Conservation (phyloP, 192 early-diverging fungal species). For the Gryganskiella cystojenkinii region DNA sequence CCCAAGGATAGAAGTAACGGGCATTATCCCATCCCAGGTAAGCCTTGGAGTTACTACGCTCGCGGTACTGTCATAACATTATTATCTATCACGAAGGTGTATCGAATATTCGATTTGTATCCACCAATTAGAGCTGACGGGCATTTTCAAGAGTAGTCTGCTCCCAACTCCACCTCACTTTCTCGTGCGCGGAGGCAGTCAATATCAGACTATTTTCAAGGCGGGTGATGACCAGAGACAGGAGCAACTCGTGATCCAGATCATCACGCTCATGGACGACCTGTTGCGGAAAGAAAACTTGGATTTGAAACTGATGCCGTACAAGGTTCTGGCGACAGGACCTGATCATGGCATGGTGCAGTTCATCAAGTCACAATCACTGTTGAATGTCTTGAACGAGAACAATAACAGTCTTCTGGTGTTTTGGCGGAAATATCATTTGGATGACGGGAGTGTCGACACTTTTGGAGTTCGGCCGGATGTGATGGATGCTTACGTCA, state of each 20-base stretch:
- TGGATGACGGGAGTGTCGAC: constrained; percentile 64
- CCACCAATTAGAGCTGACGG: constrained; percentile 70
- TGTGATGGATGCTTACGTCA: constrained; percentile 96
- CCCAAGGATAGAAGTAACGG: constrained; percentile 87
- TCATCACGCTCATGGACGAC: constrained; percentile 97
- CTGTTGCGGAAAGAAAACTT: constrained; percentile 96
- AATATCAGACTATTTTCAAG: constrained; percentile 98
- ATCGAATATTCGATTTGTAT: background rate
- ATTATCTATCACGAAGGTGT: background rate
- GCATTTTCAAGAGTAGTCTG: constrained; percentile 92
- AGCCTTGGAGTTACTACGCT: background rate
- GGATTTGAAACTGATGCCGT: constrained; percentile 92
- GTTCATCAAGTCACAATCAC: constrained; percentile 89
- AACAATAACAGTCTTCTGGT: constrained; percentile 83
- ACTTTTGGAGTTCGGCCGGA: constrained; percentile 74
- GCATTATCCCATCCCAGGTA: constrained; percentile 87
- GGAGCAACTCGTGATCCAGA: constrained; percentile 98
- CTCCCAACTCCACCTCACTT: constrained; percentile 89
- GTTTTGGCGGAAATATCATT: constrained; percentile 82
- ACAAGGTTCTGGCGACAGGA: constrained; percentile 96
- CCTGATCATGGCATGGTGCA: constrained; percentile 96
- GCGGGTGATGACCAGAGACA: constrained; percentile 97
- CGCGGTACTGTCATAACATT: background rate
- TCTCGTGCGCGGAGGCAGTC: constrained; percentile 84
- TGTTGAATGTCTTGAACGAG: constrained; percentile 91